phyloP scores from a whole-genome alignment of 2,329 filamentous ascomycete species.

The Didymella exigua region DNA sequence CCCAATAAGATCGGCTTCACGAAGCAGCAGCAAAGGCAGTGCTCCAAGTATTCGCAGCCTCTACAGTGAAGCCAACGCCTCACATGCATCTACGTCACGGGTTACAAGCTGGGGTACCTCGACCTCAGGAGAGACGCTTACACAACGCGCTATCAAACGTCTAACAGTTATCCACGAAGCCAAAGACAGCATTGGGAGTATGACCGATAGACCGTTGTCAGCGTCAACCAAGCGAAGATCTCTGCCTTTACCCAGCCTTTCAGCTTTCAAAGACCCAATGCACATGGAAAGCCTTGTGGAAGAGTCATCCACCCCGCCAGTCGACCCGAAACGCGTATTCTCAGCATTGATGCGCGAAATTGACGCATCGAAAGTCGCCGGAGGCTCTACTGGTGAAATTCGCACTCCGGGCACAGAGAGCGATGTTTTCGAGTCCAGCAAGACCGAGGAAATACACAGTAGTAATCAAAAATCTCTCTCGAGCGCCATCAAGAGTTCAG shows the following conservation, averaged over 20 bases:
- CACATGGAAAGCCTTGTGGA: slow-evolving; percentile 36
- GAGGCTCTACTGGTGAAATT: background rate
- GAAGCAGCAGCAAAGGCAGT: slow-evolving; percentile 32
- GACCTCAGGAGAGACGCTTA: slow-evolving; percentile 61
- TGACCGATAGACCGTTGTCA: slow-evolving; percentile 23
- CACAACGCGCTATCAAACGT: slow-evolving; percentile 59
- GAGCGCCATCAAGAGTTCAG: slow-evolving; percentile 17
- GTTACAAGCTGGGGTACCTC: slow-evolving; percentile 77
- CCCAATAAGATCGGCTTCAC: slow-evolving; percentile 25
- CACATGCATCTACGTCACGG: slow-evolving; percentile 57
- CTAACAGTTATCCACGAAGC: slow-evolving; percentile 69
- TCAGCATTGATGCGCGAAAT: slow-evolving; percentile 47
- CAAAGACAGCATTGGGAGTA: slow-evolving; percentile 44
- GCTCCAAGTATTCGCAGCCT: slow-evolving; percentile 35
- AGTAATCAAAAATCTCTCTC: slow-evolving; percentile 19
- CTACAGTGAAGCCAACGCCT: slow-evolving; percentile 52
- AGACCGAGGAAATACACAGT: slow-evolving; percentile 23
- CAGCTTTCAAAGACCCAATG: slow-evolving; percentile 42
- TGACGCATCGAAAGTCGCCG: slow-evolving; percentile 22
- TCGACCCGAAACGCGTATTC: slow-evolving; percentile 45
- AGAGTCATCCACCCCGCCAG: slow-evolving; percentile 26
- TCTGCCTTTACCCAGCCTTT: slow-evolving; percentile 25
- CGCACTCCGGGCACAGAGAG: slow-evolving; percentile 27
- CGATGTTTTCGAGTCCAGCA: slow-evolving; percentile 37
- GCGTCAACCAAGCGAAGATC: slow-evolving; percentile 24